Conservation (phyloP, 148 eudicot genomes). For the Chenopodium suecicum region DNA sequence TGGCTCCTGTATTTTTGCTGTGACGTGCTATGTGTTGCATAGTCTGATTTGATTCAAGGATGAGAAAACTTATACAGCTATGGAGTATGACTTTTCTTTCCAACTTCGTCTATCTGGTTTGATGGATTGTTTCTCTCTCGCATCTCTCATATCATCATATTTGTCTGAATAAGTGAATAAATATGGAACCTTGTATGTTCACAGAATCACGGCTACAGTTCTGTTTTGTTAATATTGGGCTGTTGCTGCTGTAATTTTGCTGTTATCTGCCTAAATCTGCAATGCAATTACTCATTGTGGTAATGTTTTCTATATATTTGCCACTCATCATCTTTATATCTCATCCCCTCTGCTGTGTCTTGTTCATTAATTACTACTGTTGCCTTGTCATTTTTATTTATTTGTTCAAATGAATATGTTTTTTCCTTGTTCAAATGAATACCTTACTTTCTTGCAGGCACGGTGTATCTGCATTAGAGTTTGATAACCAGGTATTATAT, state of each 20-base stretch:
- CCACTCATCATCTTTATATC: neutral
- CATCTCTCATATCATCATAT: no score
- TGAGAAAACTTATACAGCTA: neutral
- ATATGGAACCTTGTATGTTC: neutral
- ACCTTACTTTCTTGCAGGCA: slow-evolving; percentile 35
- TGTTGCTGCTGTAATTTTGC: no score
- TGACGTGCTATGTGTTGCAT: neutral
- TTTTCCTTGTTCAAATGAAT: neutral
- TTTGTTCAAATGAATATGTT: neutral
- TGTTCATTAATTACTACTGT: neutral
- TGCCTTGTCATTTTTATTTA: neutral
- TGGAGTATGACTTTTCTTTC: no score
- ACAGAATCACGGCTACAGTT: no score
- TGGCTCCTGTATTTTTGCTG: neutral
- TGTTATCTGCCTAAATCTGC: neutral
- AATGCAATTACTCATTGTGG: neutral
- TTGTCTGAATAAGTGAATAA: neutral
- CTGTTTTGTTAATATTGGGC: no score
- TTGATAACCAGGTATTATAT: slow-evolving; percentile 67
- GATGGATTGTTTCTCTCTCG: no score
- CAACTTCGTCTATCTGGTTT: no score
- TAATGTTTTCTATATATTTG: neutral
- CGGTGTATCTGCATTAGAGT: slow-evolving; percentile 72
- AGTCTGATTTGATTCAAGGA: neutral
- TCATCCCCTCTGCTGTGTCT: neutral